These are phyloP conservation scores for Ophiocordyceps robertsii DNA, from an alignment of 2,329 filamentous ascomycete species.

Conservation along the genomic window DNA sequence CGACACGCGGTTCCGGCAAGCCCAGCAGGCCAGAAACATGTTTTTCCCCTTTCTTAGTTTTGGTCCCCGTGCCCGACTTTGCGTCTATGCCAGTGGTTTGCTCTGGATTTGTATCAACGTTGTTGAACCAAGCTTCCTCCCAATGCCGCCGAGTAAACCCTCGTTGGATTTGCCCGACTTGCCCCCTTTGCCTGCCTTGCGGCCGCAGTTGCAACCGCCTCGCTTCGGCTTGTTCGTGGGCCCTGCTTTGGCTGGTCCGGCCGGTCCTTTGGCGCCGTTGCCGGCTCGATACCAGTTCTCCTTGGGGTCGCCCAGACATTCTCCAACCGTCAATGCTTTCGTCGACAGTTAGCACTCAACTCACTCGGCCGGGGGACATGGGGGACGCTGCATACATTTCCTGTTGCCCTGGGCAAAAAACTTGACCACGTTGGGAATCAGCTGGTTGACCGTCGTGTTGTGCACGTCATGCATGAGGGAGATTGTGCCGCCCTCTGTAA, in stretches of 20 bases:
- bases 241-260: no score
- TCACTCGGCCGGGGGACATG: no score
- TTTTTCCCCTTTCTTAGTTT: no score
- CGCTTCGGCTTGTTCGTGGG: background rate
- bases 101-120: no score
- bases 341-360: background rate
- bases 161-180: no score
- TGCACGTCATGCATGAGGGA: conserved; percentile 35
- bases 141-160: no score
- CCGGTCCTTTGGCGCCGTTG: background rate
- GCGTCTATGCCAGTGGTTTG: no score
- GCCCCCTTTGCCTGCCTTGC: no score
- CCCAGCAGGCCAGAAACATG: no score
- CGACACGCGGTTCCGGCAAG: no score
- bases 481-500: conserved; percentile 27
- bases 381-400: background rate
- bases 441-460: conserved; percentile 22
- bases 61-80: no score
- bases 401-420: background rate
- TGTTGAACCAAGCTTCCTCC: no score
- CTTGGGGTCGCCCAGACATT: conserved; percentile 2
- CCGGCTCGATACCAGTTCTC: conserved; percentile 3
- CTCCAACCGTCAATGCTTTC: conserved; percentile 3
- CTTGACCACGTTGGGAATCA: conserved; percentile 10
- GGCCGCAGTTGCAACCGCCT: background rate